Conservation (phyloP, 2,329 filamentous ascomycete genomes). For the Xylariales sp. region DNA sequence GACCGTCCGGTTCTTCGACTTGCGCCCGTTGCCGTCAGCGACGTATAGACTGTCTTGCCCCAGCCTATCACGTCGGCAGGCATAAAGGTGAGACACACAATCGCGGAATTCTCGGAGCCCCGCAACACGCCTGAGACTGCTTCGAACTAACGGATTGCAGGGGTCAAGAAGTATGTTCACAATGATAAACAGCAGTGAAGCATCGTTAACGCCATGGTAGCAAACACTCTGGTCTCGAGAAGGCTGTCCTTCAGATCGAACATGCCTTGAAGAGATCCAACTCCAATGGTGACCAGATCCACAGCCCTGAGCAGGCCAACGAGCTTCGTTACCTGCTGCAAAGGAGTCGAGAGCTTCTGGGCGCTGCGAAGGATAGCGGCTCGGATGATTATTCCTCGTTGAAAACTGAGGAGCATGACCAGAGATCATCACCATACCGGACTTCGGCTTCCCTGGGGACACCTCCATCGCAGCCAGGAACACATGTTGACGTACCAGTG, state of each 20-base stretch:
- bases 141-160: conserved; percentile 2
- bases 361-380: conserved; percentile 15
- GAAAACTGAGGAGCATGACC: conserved; percentile 17
- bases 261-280: conserved; percentile 59
- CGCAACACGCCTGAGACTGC: neutral
- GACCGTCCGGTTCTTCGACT: conserved; percentile 20
- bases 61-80: conserved; percentile 67
- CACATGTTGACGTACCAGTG: conserved; percentile 18
- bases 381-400: conserved; percentile 13
- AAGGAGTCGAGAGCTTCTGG: conserved; percentile 38
- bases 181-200: too few relatives aligned
- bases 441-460: conserved; percentile 24
- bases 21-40: conserved; percentile 27
- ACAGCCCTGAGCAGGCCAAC: conserved; percentile 36
- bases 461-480: conserved; percentile 23
- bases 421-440: conserved; percentile 23
- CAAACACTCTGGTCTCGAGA: conserved; percentile 70
- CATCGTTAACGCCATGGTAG: too few relatives aligned
- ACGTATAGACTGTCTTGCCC: conserved; percentile 57
- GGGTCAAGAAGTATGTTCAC: conserved; percentile 71
- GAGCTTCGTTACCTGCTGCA: conserved; percentile 46
- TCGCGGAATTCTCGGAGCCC: too few relatives aligned
- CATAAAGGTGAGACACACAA: conserved; percentile 50
- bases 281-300: conserved; percentile 34
- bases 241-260: conserved; percentile 69